Evolutionary conservation across 768 basidiomycete species (phyloP).

Genomic region (Mycena indigotica): DNA sequence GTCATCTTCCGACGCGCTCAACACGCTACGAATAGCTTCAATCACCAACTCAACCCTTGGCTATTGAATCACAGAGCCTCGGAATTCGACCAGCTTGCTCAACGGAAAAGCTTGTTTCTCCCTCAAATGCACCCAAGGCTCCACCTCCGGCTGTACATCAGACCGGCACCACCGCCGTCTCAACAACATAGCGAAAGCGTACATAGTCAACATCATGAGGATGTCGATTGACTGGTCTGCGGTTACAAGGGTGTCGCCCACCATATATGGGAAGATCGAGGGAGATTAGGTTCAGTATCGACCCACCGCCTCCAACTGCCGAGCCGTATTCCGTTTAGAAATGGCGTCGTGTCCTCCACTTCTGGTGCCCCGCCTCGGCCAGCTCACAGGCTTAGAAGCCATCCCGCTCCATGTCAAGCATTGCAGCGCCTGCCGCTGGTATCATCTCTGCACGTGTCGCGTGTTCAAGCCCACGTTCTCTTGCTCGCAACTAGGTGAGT

Average conservation of each 20-base stretch:
- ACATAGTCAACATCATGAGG: conserved; percentile 16
- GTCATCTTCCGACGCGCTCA: conserved; percentile 11
- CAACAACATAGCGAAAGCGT: conserved; percentile 17
- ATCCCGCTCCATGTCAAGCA: conserved; percentile 8
- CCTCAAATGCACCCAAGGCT: conserved; percentile 55
- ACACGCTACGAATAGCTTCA: conserved; percentile 25
- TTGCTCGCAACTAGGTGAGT: no score
- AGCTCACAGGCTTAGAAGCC: neutral
- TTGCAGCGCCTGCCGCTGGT: neutral
- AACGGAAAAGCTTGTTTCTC: conserved; percentile 47
- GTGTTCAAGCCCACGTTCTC: no score
- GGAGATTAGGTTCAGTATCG: conserved; percentile 46
- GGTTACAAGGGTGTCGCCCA: conserved; percentile 28
- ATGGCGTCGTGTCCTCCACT: conserved; percentile 5
- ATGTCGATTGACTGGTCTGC: conserved; percentile 20
- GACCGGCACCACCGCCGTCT: conserved; percentile 17
- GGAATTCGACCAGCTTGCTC: conserved; percentile 15
- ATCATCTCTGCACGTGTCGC: conserved; percentile 20
- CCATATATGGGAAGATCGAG: conserved; percentile 49
- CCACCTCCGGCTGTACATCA: conserved; percentile 21
- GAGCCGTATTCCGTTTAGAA: conserved; percentile 21
- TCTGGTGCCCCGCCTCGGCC: neutral
- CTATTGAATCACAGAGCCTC: conserved; percentile 14
- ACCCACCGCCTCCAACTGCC: conserved; percentile 37
- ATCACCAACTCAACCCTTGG: conserved; percentile 25